Evolutionary conservation across 2,329 filamentous ascomycete genomes (phyloP).

Genomic region (Aaosphaeria arxii): DNA sequence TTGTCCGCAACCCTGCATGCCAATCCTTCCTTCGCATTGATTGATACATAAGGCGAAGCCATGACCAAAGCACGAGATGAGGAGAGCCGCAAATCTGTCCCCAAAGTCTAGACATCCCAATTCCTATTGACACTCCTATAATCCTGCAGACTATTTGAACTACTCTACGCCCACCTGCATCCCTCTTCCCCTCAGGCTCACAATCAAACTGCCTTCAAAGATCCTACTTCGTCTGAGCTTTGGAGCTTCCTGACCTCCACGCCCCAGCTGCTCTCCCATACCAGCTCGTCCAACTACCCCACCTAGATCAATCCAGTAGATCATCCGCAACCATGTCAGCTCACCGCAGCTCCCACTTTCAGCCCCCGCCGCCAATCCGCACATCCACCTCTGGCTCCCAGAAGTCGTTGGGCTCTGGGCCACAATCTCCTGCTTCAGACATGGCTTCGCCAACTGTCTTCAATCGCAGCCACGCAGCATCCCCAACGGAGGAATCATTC

Average conservation of each 20-base stretch:
- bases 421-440: slow-evolving; percentile 16
- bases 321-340: slow-evolving; percentile 18
- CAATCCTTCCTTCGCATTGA: not conserved
- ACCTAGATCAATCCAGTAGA: not conserved
- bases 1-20: no score
- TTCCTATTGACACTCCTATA: not conserved
- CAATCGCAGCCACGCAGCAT: slow-evolving; percentile 14
- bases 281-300: slow-evolving; percentile 1
- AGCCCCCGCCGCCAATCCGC: slow-evolving; percentile 27
- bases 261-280: slow-evolving; percentile 1
- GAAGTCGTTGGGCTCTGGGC: slow-evolving; percentile 21
- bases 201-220: not conserved
- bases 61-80: not conserved
- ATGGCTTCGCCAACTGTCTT: slow-evolving; percentile 17
- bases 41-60: not conserved
- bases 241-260: slow-evolving; percentile 4
- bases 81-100: slow-evolving; percentile 26
- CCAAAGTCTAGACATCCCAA: slow-evolving; percentile 6
- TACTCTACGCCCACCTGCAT: slow-evolving; percentile 1
- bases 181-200: not conserved
- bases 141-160: slow-evolving; percentile 10
- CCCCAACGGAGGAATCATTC: slow-evolving; percentile 30
- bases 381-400: slow-evolving; percentile 27
- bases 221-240: slow-evolving; percentile 3
- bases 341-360: slow-evolving; percentile 17